A percentile compares a stretch with the other conserved stretches of the same genome.
These are phyloP conservation scores for Leishmania arabica DNA, from an alignment of 208 protist genomes.

Conservation along the genomic window DNA sequence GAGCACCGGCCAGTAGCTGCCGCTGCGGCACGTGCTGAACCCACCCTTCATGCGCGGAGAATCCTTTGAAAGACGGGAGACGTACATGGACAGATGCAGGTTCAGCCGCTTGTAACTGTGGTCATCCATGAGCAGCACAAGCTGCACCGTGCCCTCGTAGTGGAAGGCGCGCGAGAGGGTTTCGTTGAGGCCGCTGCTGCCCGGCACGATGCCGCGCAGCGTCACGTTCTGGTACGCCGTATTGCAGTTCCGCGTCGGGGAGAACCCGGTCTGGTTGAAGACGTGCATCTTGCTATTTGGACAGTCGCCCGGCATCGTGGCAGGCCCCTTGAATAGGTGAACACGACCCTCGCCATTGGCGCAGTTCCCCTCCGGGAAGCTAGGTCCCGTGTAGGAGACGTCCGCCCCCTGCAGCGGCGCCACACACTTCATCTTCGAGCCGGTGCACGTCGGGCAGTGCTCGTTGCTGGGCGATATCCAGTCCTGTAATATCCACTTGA, in stretches of 20 bases:
- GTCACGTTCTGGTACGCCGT: slow-evolving; percentile 83
- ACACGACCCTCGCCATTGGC: slow-evolving; percentile 45
- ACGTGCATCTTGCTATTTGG: slow-evolving; percentile 54
- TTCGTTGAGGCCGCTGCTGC: slow-evolving; percentile 53
- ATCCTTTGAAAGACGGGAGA: slow-evolving; percentile 61
- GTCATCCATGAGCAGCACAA: slow-evolving; percentile 72
- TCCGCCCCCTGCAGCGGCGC: slow-evolving; percentile 28
- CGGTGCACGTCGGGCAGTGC: slow-evolving; percentile 79
- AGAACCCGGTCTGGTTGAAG: slow-evolving; percentile 72
- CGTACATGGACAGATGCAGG: slow-evolving; percentile 70
- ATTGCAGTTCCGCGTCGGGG: slow-evolving; percentile 52
- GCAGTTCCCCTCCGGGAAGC: slow-evolving; percentile 74
- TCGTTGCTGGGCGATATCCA: slow-evolving; percentile 50
- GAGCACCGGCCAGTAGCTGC: slow-evolving; percentile 78
- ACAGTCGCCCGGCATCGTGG: slow-evolving; percentile 48
- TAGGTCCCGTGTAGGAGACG: slow-evolving; percentile 45
- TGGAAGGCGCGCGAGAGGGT: slow-evolving; percentile 49
- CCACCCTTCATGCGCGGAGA: slow-evolving; percentile 38
- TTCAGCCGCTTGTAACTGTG: slow-evolving; percentile 39
- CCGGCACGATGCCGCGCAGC: slow-evolving; percentile 68
- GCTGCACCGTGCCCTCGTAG: slow-evolving; percentile 59
- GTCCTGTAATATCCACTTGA: slow-evolving; percentile 73
- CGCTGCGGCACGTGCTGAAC: slow-evolving; percentile 67
- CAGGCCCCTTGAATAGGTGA: slow-evolving; percentile 70
- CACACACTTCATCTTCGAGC: slow-evolving; percentile 50